Percentiles rank a stretch among this genome's conserved stretches.
phyloP scores from a whole-genome alignment of 495 filamentous ascomycete genomes.

The Cladorrhinum samala region DNA sequence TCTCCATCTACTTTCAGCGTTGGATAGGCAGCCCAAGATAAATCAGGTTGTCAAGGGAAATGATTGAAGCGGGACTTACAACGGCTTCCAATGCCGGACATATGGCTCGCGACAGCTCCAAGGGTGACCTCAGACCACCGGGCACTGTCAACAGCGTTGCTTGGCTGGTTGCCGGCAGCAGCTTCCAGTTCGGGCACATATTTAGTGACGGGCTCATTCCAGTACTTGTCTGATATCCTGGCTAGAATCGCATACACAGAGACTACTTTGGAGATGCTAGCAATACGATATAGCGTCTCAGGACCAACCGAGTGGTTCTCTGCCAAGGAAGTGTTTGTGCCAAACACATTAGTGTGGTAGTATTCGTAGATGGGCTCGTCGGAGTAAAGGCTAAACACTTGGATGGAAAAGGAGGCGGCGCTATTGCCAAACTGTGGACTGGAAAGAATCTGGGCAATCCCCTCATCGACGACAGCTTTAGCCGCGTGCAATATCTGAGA shows the following conservation, averaged over 20 bases:
- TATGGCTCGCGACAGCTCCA: constrained; percentile 7
- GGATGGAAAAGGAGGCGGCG: constrained; percentile 9
- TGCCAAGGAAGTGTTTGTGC: no score
- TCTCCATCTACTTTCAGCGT: no score
- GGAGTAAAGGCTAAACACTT: constrained; percentile 12
- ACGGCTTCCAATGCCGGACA: constrained; percentile 13
- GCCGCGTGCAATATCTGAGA: neutral
- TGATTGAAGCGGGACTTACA: no score
- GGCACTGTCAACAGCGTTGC: constrained; percentile 2
- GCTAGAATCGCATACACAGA: constrained; percentile 16
- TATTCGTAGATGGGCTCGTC: constrained; percentile 5
- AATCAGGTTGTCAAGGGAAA: no score
- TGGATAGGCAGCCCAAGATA: no score
- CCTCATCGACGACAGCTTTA: neutral
- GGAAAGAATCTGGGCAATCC: constrained; percentile 2
- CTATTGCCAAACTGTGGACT: neutral
- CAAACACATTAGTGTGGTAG: constrained; percentile 4
- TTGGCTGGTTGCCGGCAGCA: neutral
- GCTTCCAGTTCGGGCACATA: constrained; percentile 15
- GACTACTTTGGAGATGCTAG: constrained; percentile 20
- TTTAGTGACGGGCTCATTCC: constrained; percentile 19
- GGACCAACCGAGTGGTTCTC: constrained; percentile 1
- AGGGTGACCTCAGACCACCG: constrained; percentile 16
- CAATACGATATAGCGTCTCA: constrained; percentile 14
- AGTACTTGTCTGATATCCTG: constrained; percentile 11